These are phyloP conservation scores for Cephalotrichum gorgonifer DNA, from an alignment of 2,329 filamentous ascomycete genomes.

Conservation along the genomic window DNA sequence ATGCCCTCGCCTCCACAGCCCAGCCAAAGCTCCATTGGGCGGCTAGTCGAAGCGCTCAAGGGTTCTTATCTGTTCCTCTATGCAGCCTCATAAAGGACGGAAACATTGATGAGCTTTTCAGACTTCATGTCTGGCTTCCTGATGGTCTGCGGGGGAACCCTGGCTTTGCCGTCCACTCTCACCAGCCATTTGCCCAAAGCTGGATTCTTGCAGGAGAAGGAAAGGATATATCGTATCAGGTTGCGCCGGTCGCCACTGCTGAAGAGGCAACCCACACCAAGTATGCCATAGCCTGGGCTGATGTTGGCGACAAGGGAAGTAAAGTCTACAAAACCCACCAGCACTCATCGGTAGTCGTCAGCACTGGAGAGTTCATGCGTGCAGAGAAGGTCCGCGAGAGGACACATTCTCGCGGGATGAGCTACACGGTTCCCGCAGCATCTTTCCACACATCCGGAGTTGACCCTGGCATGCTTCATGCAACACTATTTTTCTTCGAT, in stretches of 20 bases:
- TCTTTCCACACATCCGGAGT: slow-evolving; percentile 19
- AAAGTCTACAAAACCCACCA: slow-evolving; percentile 16
- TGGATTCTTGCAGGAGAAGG: slow-evolving; percentile 24
- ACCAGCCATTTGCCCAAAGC: slow-evolving; percentile 23
- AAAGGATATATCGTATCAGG: slow-evolving; percentile 17
- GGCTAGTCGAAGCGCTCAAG: slow-evolving; percentile 20
- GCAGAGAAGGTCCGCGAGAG: slow-evolving; percentile 8
- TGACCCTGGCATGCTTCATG: slow-evolving; percentile 16
- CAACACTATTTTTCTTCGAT: slow-evolving; percentile 26
- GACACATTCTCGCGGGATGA: slow-evolving; percentile 8
- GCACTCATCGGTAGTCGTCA: slow-evolving; percentile 14
- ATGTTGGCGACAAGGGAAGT: slow-evolving; percentile 11
- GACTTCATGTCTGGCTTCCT: slow-evolving; percentile 24
- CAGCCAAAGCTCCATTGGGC: slow-evolving; percentile 1
- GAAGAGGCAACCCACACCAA: slow-evolving; percentile 17
- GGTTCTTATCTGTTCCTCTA: slow-evolving; percentile 21
- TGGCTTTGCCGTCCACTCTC: slow-evolving; percentile 19
- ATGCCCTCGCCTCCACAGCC: not conserved
- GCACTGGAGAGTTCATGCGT: slow-evolving; percentile 13
- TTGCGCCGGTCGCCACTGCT: slow-evolving; percentile 9
- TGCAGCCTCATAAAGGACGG: slow-evolving; percentile 21
- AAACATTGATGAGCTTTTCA: slow-evolving; percentile 21
- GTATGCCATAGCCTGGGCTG: slow-evolving; percentile 17
- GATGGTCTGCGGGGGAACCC: slow-evolving; percentile 17
- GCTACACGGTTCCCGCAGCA: slow-evolving; percentile 19